These are phyloP conservation scores for Heliocybe sulcata DNA, from an alignment of 1,284 basidiomycete species.

Conservation along the genomic window DNA sequence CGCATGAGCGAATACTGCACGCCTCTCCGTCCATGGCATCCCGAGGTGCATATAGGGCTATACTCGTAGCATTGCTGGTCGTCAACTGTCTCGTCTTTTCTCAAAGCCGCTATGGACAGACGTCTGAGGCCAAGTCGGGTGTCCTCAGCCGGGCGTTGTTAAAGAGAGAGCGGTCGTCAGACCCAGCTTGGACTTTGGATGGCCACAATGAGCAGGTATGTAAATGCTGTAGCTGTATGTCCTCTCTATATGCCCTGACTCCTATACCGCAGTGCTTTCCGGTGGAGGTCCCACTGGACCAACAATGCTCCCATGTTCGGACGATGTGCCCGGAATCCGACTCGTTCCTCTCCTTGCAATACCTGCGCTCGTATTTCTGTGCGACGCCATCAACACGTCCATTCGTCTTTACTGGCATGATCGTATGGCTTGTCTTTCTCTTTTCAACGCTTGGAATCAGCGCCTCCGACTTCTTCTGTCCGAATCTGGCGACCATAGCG, in stretches of 20 bases:
- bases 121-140: not conserved
- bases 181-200: not conserved
- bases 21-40: slow-evolving; percentile 24
- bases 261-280: slow-evolving; percentile 47
- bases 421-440: slow-evolving; percentile 77
- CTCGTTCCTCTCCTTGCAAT: slow-evolving; percentile 65
- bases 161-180: not conserved
- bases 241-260: not conserved
- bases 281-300: slow-evolving; percentile 37
- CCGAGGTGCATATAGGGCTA: slow-evolving; percentile 30
- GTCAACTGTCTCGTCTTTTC: slow-evolving; percentile 60
- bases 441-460: slow-evolving; percentile 89
- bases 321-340: slow-evolving; percentile 44
- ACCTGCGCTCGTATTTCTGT: slow-evolving; percentile 67
- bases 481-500: slow-evolving; percentile 85
- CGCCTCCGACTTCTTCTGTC: slow-evolving; percentile 93
- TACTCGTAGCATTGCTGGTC: slow-evolving; percentile 43
- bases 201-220: not conserved
- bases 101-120: slow-evolving; percentile 38
- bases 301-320: slow-evolving; percentile 60
- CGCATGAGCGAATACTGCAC: slow-evolving; percentile 4
- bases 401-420: slow-evolving; percentile 49
- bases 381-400: slow-evolving; percentile 44
- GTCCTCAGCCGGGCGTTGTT: not conserved
- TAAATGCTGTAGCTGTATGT: not conserved